Percentiles rank a stretch among this genome's conserved stretches.
Conservation (phyloP, 2,329 filamentous ascomycete species). For the Elsinoe necatrix region DNA sequence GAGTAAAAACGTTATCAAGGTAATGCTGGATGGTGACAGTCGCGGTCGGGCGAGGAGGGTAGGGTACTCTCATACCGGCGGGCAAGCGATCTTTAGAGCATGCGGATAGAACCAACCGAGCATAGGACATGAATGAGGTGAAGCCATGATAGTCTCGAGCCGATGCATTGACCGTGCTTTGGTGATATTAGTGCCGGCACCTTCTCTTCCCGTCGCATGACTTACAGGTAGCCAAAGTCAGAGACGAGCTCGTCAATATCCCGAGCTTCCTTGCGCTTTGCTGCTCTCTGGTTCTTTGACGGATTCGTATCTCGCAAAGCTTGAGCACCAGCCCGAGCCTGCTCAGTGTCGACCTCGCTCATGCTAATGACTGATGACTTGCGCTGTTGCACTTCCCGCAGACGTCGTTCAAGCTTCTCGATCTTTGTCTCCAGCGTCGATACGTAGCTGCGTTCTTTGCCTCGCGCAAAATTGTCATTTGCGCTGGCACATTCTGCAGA, state of each 20-base stretch:
- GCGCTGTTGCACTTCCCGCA: conserved; percentile 57
- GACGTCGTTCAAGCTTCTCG: conserved; percentile 74
- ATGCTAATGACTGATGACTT: conserved; percentile 63
- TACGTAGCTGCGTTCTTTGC: conserved; percentile 95
- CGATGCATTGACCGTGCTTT: conserved; percentile 83
- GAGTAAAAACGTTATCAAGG: conserved; percentile 67
- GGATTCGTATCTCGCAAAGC: not conserved
- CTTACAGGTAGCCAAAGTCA: conserved; percentile 83
- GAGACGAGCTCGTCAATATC: conserved; percentile 89
- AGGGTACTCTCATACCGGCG: conserved; percentile 46
- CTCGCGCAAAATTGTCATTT: conserved; percentile 90
- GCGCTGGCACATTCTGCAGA: conserved; percentile 83
- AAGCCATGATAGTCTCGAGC: conserved; percentile 89
- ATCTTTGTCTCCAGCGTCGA: conserved; percentile 87
- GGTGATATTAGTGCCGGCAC: conserved; percentile 15
- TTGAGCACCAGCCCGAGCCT: conserved; percentile 19
- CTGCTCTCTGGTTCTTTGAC: conserved; percentile 32
- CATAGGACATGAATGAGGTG: conserved; percentile 83
- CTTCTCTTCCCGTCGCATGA: conserved; percentile 16
- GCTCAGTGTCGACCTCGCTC: conserved; percentile 39
- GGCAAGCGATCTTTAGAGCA: conserved; percentile 66
- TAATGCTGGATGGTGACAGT: conserved; percentile 71
- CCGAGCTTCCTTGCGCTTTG: conserved; percentile 59
- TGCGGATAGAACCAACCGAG: conserved; percentile 76
- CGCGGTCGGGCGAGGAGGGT: conserved; percentile 65